Evolutionary conservation across 1,139 yeast species (phyloP).

Genomic region (Kodamaea fungicola): DNA sequence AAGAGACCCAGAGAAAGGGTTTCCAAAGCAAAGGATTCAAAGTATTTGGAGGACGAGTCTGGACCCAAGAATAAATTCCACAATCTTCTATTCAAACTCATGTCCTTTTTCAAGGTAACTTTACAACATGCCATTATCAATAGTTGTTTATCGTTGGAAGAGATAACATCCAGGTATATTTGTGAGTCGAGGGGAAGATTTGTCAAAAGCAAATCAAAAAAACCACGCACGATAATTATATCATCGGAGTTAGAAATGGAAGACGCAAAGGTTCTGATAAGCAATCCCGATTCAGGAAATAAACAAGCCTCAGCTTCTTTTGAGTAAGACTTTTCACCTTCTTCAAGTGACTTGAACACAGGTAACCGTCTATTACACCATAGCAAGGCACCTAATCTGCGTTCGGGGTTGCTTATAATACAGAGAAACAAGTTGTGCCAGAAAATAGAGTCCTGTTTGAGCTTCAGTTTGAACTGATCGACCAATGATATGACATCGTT

Average conservation of each 20-base stretch:
- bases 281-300: conserved; percentile 73
- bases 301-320: conserved; percentile 60
- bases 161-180: conserved; percentile 47
- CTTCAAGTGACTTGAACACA: conserved; percentile 25
- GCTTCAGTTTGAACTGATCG: conserved; percentile 54
- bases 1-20: conserved; percentile 52
- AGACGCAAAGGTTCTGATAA: conserved; percentile 68
- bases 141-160: conserved; percentile 51
- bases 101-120: conserved; percentile 76
- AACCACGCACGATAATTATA: conserved; percentile 81
- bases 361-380: conserved; percentile 76
- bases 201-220: conserved; percentile 72
- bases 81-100: conserved; percentile 87
- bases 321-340: conserved; percentile 22
- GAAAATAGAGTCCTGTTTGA: conserved; percentile 69
- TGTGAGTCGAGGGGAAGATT: conserved; percentile 64
- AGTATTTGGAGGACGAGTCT: conserved; percentile 47
- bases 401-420: conserved; percentile 73
- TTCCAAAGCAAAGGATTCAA: conserved; percentile 51
- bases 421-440: conserved; percentile 83
- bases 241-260: conserved; percentile 57
- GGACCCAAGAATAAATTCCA: conserved; percentile 95
- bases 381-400: conserved; percentile 75
- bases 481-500: conserved; percentile 56
- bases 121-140: conserved; percentile 62